Evolutionary conservation across 305 asterid genomes (phyloP).

Genomic region (Coffea humblotiana): DNA sequence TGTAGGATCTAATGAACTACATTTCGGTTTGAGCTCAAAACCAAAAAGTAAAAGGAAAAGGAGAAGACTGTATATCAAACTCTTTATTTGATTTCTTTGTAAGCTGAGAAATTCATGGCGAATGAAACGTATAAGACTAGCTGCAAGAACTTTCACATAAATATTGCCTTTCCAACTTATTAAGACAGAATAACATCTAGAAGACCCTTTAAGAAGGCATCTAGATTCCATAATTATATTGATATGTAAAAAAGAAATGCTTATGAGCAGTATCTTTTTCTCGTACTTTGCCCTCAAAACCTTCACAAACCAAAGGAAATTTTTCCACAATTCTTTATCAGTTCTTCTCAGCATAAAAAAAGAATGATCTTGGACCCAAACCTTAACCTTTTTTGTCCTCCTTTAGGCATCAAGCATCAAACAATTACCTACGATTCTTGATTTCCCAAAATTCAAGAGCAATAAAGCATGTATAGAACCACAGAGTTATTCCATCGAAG

Average conservation of each 20-base stretch:
- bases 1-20: not conserved
- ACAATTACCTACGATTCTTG: not conserved
- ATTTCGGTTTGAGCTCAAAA: not conserved
- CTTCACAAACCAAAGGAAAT: not conserved
- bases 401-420: not conserved
- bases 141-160: not conserved
- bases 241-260: not conserved
- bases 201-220: not conserved
- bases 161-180: not conserved
- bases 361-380: not conserved
- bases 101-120: not conserved
- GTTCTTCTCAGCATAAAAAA: not conserved
- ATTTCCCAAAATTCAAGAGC: not conserved
- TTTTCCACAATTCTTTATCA: not conserved
- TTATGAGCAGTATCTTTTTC: not conserved
- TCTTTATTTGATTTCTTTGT: not conserved
- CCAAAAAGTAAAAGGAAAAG: not conserved
- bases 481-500: not conserved
- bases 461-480: not conserved
- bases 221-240: not conserved
- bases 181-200: not conserved
- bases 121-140: not conserved
- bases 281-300: not conserved
- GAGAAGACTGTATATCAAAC: not conserved
- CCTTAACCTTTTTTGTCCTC: not conserved